Evolutionary conservation across 108 stramenopile species (phyloP).

Genomic region (Cyclostephanos tholiformis): DNA sequence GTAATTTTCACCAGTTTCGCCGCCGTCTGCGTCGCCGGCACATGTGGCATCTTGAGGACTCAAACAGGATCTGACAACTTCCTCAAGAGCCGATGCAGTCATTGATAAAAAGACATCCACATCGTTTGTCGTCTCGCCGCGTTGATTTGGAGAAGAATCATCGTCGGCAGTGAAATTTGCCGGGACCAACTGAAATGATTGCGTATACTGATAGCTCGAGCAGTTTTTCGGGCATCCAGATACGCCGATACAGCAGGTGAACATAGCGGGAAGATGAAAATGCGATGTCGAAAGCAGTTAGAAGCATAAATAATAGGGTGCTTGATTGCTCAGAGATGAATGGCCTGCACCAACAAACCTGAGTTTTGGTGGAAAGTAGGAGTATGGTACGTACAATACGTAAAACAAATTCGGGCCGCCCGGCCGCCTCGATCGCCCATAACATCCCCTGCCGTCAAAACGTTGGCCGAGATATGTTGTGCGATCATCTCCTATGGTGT

Average conservation of each 20-base stretch:
- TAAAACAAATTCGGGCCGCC: too few relatives aligned
- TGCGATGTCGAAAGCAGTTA: not conserved
- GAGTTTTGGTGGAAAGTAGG: too few relatives aligned
- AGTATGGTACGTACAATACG: too few relatives aligned
- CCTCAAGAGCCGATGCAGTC: conserved; percentile 17
- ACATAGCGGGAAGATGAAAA: not conserved
- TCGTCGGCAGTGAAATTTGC: not conserved
- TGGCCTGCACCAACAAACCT: too few relatives aligned
- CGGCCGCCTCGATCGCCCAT: too few relatives aligned
- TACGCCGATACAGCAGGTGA: conserved; percentile 8
- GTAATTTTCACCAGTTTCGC: not conserved
- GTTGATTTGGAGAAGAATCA: not conserved
- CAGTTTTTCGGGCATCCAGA: not conserved
- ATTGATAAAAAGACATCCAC: not conserved
- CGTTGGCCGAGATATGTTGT: too few relatives aligned
- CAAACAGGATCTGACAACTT: conserved; percentile 1
- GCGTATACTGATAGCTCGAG: conserved; percentile 6
- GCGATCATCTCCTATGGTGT: too few relatives aligned
- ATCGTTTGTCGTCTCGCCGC: not conserved
- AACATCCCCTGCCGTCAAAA: too few relatives aligned
- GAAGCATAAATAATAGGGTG: too few relatives aligned
- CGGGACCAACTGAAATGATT: conserved; percentile 7
- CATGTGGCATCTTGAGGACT: not conserved
- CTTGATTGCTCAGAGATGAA: too few relatives aligned
- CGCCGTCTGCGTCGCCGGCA: not conserved